Percentiles rank a stretch among this genome's conserved stretches.
phyloP scores from a whole-genome alignment of 306 rosid genomes.

The Medicago truncatula region MtrunA17r5.0-ANR NC_053048.1:36953501-36954000 shows the following conservation, averaged over 20 bases:
- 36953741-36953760: slow-evolving; percentile 24
- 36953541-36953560: slow-evolving; percentile 31
- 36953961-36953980: slow-evolving; percentile 11
- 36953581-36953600: slow-evolving; percentile 73
- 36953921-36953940: slow-evolving; percentile 41
- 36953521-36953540: slow-evolving; percentile 6
- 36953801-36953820: slow-evolving; percentile 86
- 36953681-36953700: slow-evolving; percentile 49
- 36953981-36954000: slow-evolving; percentile 11
- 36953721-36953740: slow-evolving; percentile 14
- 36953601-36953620: slow-evolving; percentile 73
- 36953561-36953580: slow-evolving; percentile 66
- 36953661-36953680: slow-evolving; percentile 75
- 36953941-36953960: slow-evolving; percentile 36
- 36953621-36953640: slow-evolving; percentile 77
- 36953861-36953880: slow-evolving; percentile 68
- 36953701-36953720: slow-evolving; percentile 12
- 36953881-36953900: slow-evolving; percentile 64
- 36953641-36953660: slow-evolving; percentile 84
- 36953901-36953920: slow-evolving; percentile 71
- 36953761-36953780: slow-evolving; percentile 66
- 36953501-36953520: slow-evolving; percentile 14
- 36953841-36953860: slow-evolving; percentile 65
- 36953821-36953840: slow-evolving; percentile 70
- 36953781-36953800: slow-evolving; percentile 66